Conservation (phyloP, 2,329 filamentous ascomycete genomes). For the Trichoderma simmonsii region DNA sequence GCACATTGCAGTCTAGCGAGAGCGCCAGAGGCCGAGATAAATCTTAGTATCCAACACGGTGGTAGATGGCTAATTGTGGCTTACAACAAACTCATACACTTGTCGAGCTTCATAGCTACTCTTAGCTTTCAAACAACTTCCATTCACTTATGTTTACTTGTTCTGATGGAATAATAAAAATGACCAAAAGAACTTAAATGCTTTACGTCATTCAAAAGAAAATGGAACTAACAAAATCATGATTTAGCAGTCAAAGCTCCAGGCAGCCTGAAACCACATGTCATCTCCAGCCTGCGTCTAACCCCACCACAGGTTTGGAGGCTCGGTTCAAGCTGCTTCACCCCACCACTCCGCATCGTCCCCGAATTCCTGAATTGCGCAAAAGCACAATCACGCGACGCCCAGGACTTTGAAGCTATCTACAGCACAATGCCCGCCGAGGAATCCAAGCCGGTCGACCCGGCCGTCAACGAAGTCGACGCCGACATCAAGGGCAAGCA, state of each 20-base stretch:
- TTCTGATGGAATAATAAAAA: background rate
- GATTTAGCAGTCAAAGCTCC: background rate
- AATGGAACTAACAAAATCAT: background rate
- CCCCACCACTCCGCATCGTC: constrained; percentile 12
- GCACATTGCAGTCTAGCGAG: background rate
- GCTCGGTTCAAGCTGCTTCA: background rate
- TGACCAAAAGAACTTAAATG: background rate
- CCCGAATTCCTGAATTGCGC: background rate
- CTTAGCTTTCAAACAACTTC: background rate
- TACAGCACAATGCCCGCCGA: constrained; percentile 46
- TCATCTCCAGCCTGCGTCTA: background rate
- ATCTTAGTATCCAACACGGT: background rate
- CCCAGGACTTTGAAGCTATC: background rate
- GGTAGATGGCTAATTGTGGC: background rate
- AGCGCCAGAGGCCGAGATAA: background rate
- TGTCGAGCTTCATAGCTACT: background rate
- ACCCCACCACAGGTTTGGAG: constrained; percentile 12
- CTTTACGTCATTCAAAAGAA: background rate
- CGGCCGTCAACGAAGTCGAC: constrained; percentile 47
- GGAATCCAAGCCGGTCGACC: constrained; percentile 61
- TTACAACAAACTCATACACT: background rate
- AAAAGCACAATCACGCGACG: constrained; percentile 6
- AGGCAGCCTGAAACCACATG: constrained; percentile 2
- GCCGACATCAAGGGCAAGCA: constrained; percentile 46
- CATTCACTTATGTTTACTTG: background rate